phyloP scores from a whole-genome alignment of 768 basidiomycete species.

The Mycena belliarum region DNA sequence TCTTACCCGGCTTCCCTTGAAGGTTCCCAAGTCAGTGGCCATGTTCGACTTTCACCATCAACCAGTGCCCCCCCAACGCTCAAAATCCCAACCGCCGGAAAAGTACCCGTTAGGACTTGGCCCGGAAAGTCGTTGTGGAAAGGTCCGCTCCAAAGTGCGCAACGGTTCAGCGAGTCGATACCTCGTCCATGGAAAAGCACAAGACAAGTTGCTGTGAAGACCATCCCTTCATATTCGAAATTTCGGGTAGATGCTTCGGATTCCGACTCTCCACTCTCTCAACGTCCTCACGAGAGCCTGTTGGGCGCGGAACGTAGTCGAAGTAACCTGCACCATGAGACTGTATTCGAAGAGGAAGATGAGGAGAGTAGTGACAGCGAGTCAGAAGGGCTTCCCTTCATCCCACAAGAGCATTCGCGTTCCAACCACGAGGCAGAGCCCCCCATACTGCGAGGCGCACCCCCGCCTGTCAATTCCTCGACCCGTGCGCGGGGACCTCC shows the following conservation, averaged over 20 bases:
- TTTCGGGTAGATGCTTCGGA: slow-evolving; percentile 18
- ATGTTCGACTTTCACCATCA: slow-evolving; percentile 20
- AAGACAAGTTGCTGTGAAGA: slow-evolving; percentile 16
- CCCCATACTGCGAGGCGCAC: neutral
- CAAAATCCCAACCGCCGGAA: neutral
- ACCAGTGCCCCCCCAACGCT: slow-evolving; percentile 6
- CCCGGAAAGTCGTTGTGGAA: slow-evolving; percentile 18
- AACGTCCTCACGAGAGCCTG: slow-evolving; percentile 5
- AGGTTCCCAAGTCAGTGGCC: slow-evolving; percentile 16
- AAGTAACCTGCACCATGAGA: slow-evolving; percentile 11
- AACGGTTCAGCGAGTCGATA: neutral
- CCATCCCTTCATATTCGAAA: slow-evolving; percentile 2
- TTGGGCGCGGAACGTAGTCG: slow-evolving; percentile 7
- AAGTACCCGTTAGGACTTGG: slow-evolving; percentile 7
- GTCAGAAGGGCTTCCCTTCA: slow-evolving; percentile 13
- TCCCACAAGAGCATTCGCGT: slow-evolving; percentile 12
- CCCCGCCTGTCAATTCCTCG: neutral
- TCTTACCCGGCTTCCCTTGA: slow-evolving; percentile 19
- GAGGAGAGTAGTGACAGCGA: slow-evolving; percentile 13
- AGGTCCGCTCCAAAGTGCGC: slow-evolving; percentile 2
- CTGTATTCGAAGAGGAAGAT: slow-evolving; percentile 16
- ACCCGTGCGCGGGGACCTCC: neutral
- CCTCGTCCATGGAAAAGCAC: slow-evolving; percentile 18
- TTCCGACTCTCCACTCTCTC: slow-evolving; percentile 20
- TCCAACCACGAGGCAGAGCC: slow-evolving; percentile 17